Base-by-base conservation (phyloP, 2,329 filamentous ascomycete species). In the Talaromyces sp. region DNA sequence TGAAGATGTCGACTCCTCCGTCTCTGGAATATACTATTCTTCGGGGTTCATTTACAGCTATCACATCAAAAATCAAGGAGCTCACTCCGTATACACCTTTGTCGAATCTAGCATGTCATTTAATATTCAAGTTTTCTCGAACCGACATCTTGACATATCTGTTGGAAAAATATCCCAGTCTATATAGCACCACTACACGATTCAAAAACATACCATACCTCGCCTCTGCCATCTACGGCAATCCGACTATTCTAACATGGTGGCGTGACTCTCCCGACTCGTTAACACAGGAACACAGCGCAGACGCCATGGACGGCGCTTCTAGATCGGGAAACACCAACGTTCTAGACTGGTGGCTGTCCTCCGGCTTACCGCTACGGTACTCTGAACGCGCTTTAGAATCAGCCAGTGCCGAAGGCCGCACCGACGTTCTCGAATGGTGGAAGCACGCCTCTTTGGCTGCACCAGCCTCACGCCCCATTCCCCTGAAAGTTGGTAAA, bases 291-390 rank as follows among this genome's bases (percentile, higher is more conserved):
- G 91, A 96, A 71, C 96, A 97, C 74, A 89, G 90, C 58, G 81
- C 84, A 42, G 92, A 96, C 74, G 91, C 92, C 11, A 83, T 98
- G 28, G 92, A 98, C 71, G 90, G 90, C 33, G 93, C 93, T 6
- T 96, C 91, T 1, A 88, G 89, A 60, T 89, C 91, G 63, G 93
- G 93, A 4, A 95, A 92, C 68, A 84, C 96, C 14, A 86, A 91
- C 66, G 88, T 96, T 0, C 83, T 98, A 1, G 90, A 96, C 70
- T 96, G 92, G 90, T 98, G 93, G 93, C 89, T 90, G 73, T 84
- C 88, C 23, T 91, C 89, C 0, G 90, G 89, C 0, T 81, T 97
- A 1, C 86, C 88, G 1, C 82, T 97, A 21, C 88, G 91, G 67
- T 96, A 95, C 75, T 96, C 90, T 11, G 92, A 96, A 73, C 84